Evolutionary conservation across 345 rosid species (phyloP).

Genomic region (Excoecaria cochinchinensis): DNA sequence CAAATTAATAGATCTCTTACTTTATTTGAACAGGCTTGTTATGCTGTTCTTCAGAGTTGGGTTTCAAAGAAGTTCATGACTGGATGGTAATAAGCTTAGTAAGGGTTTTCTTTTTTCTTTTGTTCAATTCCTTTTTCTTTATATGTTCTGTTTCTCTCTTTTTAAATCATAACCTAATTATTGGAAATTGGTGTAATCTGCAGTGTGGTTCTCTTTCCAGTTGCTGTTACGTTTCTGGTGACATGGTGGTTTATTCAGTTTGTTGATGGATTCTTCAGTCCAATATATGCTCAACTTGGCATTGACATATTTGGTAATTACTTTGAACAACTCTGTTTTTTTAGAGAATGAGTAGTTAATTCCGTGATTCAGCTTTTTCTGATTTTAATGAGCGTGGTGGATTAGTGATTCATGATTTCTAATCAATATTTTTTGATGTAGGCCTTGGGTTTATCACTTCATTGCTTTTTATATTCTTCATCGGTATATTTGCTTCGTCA

Average conservation of each 20-base stretch:
- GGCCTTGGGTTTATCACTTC: conserved; percentile 87
- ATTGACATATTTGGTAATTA: conserved; percentile 73
- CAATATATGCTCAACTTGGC: conserved; percentile 71
- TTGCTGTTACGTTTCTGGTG: conserved; percentile 76
- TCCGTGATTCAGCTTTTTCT: neutral
- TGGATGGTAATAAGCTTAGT: conserved; percentile 57
- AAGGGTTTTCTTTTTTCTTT: neutral
- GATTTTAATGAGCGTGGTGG: neutral
- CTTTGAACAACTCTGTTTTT: neutral
- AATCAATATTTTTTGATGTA: conserved; percentile 32
- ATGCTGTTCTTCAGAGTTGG: conserved; percentile 87
- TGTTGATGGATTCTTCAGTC: conserved; percentile 86
- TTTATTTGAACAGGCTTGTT: conserved; percentile 60
- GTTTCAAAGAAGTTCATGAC: conserved; percentile 90
- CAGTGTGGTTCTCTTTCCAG: conserved; percentile 87
- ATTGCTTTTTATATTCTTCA: conserved; percentile 61
- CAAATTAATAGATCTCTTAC: neutral
- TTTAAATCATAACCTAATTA: neutral
- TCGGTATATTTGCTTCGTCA: conserved; percentile 82
- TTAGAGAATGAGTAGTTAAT: neutral
- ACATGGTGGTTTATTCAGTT: conserved; percentile 88
- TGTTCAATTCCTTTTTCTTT: neutral
- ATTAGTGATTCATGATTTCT: neutral
- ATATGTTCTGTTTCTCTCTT: neutral
- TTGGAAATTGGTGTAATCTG: conserved; percentile 19